Evolutionary conservation across 23 red algal species (phyloP), one percentile per base, ranked within the genome.

Genomic region (Pyropia yezoensis): DNA sequence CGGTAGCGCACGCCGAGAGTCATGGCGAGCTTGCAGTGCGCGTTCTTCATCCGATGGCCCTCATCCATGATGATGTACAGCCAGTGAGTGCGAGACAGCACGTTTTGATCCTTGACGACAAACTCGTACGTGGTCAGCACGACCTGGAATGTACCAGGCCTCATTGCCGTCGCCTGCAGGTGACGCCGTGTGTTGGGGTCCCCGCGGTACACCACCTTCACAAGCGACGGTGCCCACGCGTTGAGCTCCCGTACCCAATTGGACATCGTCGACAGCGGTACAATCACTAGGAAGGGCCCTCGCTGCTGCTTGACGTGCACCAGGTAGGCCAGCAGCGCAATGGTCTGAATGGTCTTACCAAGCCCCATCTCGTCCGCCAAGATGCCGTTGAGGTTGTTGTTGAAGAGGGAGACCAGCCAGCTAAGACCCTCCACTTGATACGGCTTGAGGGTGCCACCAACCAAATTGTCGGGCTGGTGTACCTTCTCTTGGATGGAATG

Each of bases 281-380:
- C 92, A 33, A 96, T 86, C 24, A 96, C 69, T 61, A 96, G 59
- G 63, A 78, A 96, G 16, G 92, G 92, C 21, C 92, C 92, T 17
- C 54, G 61, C n/a, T 85, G 76, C 57, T 72, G 79, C 66, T 89
- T 89, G 59, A 61, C 65, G 52, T 96, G 84, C 30, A 96, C 71
- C 26, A 96, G 51, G 66, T 96, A 88, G 27, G 82, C 80, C 56
- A 89, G 47, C 13, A 96, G 60, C 23, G 92, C 76, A 68, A 96
- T 96, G 14, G 92, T 90, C 67, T 96, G 92, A 45, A 96, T 84
- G 24, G 92, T 96, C 55, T 96, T 96, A 56, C 92, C 92, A 24
- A 96, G 83, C 29, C 92, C 92, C 92, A 96, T 96, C 75, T 96
- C 92, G 63, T 96, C 92, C 3, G 92, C 92, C 18, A 96, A 61